Evolutionary conservation across 441 rosid species (phyloP), one percentile per base, ranked within the genome.

Genomic region (Erodium moschatum): DNA sequence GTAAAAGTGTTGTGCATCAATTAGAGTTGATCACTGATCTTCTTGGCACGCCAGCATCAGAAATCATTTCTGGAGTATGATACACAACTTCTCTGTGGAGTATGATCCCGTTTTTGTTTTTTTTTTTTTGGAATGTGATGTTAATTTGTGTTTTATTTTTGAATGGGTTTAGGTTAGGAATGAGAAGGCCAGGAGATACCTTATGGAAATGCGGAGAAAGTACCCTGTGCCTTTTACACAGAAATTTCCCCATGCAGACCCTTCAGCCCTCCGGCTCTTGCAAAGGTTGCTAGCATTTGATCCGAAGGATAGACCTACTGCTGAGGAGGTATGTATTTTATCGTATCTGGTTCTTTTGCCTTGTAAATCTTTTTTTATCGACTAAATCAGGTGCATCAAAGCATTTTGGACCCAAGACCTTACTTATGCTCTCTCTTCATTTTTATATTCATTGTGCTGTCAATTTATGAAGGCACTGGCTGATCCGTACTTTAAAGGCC

Each of bases 261-360:
- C 97, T 73, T 75, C 85, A 75, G 89, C 96, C 35, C 75, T 93
- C 68, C 80, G 82, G 27, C 72, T 93, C 63, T 75, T 93, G 83
- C 86, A 85, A 77, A 87, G 80, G 77, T 83, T 93, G 79, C 93
- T 93, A 67, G 97, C 96, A 38, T 93, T 93, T 75, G 98, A 93
- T 77, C 96, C 97, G n/a, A 93, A 90, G 80, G 92, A 89, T 68
- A 85, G 97, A 5, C 95, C 95, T 65, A 85, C 92, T 19, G 98
- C 96, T 77, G 91, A 87, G 86, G 88, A 93, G 95, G 97, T 91
- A 52, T 67, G 73, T 67, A 21, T 44, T 1, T 42, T 42, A 42
- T 42, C 27, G 27, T 24, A 0, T 24, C 27, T 24, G 27, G 27
- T 24, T 24, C 27, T 24, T 24, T 24, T 24, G 27, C 27, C 27